Conservation (phyloP, 805 yeast genomes). For the Hemisphaericaspora nanyangensis region DNA sequence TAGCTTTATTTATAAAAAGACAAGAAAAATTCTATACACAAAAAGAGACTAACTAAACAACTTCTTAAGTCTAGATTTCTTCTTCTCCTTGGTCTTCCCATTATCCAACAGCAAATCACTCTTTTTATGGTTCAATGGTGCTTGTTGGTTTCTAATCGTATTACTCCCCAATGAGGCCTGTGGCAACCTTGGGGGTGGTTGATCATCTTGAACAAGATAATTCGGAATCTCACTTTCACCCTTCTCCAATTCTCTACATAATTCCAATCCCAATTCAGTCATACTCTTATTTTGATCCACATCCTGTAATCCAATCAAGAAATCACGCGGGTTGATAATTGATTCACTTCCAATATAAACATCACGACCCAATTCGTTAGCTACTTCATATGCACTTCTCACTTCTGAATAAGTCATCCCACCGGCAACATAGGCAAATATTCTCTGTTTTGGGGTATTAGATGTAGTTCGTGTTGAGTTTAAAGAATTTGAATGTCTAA, state of each 20-base stretch:
- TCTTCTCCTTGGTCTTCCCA: conserved; percentile 26
- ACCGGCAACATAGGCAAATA: conserved; percentile 82
- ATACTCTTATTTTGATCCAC: conserved; percentile 32
- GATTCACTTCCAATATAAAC: conserved; percentile 80
- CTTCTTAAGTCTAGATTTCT: conserved; percentile 44
- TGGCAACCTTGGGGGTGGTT: conserved; percentile 4
- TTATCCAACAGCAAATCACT: too few relatives aligned
- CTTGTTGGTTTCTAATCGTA: too few relatives aligned
- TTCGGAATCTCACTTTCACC: conserved; percentile 39
- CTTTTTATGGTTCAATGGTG: too few relatives aligned
- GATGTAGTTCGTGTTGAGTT: background rate
- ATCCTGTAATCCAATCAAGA: conserved; percentile 39
- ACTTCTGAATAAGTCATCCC: conserved; percentile 84
- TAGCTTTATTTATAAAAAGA: too few relatives aligned
- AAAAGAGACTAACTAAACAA: conserved; percentile 31
- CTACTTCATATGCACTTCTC: conserved; percentile 68
- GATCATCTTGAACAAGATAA: conserved; percentile 33
- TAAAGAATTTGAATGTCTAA: background rate
- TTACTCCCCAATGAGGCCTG: background rate
- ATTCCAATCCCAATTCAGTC: conserved; percentile 41
- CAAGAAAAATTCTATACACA: too few relatives aligned
- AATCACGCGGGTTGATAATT: conserved; percentile 54
- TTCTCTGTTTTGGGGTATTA: conserved; percentile 50
- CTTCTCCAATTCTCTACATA: conserved; percentile 21
- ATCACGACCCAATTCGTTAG: conserved; percentile 60